phyloP scores from a whole-genome alignment of 2,329 filamentous ascomycete species.

The Ceratocystis harringtonii region DNA sequence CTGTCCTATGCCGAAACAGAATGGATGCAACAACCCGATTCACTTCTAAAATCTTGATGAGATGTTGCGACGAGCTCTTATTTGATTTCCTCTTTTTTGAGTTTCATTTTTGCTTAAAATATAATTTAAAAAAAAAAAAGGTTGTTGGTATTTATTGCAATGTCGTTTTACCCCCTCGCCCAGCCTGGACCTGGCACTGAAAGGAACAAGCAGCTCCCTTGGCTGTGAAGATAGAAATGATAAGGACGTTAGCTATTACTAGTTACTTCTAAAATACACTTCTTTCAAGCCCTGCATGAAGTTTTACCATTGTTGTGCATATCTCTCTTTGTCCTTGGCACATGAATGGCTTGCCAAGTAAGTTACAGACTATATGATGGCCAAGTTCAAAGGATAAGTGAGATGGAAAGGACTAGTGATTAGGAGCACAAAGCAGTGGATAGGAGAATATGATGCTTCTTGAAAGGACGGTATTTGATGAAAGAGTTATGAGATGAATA shows the following conservation, averaged over 20 bases:
- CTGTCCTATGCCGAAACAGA: background rate
- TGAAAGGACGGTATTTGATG: background rate
- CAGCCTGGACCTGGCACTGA: background rate
- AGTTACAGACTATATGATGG: too few species aligned
- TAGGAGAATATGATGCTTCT: background rate
- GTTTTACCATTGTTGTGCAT: background rate
- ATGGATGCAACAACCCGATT: background rate
- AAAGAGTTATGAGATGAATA: background rate
- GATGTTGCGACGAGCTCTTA: background rate
- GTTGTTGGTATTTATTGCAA: background rate
- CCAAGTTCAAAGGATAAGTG: background rate
- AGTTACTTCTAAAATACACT: background rate
- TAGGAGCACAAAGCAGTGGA: background rate
- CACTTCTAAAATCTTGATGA: background rate
- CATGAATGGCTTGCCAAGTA: background rate
- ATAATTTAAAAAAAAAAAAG: conserved; percentile 12
- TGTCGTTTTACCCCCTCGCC: background rate
- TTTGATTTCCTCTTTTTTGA: conserved; percentile 7
- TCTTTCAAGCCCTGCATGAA: background rate
- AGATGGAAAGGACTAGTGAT: background rate
- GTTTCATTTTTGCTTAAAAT: background rate
- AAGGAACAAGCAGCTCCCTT: conserved; percentile 7
- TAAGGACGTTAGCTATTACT: background rate
- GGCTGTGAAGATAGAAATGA: background rate
- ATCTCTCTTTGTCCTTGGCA: background rate